Evolutionary conservation across 2,329 filamentous ascomycete species (phyloP), one percentile per base, ranked within the genome.

Genomic region (Fusarium sp.): DNA sequence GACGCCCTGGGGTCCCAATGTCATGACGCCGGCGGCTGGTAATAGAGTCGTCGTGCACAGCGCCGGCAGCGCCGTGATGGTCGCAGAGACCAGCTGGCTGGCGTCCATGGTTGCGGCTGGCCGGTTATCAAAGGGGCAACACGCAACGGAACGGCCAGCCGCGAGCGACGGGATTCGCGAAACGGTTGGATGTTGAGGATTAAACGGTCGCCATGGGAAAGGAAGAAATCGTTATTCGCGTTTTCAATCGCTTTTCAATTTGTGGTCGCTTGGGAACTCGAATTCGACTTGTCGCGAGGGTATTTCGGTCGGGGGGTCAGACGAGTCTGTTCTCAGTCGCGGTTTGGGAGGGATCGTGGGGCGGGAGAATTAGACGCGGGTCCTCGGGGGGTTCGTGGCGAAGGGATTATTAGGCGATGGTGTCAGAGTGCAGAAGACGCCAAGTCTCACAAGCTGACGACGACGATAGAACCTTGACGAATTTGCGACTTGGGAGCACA

Each of bases 1-100:
- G 29, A 76, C 85, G 65, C 88, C 85, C 74, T 86, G 86, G 73
- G 86, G 84, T 64, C 84, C 83, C 66, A 93, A 80, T 68, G 88
- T 85, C 73, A 89, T 79, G 57, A 88, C 79, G 62, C 85, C 87
- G 66, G 82, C 82, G 62, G 83, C 82, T 5, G 86, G 85, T 35
- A 88, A 80, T 65, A 84, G 81, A 64, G 83, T 82, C 50, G 84
- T 83, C 35, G 83, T 81, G 80, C 86, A 87, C 62, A 81, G 75
- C 63, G 79, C 74, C 38, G 81, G 74, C 64, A 77, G 75, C 69
- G 78, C 77, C 68, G 81, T 78, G 59, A 79, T 65, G 63, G 80
- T 76, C 71, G 79, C 75, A 45, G 74, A 63, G 65, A 76, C 69
- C 63, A 77, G 47, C 40, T 67, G 65, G 65, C 62, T 74, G 61